Evolutionary conservation across 2,329 filamentous ascomycete genomes (phyloP), one percentile per base, ranked within the genome.

Genomic region (Fusarium bactridioides): DNA sequence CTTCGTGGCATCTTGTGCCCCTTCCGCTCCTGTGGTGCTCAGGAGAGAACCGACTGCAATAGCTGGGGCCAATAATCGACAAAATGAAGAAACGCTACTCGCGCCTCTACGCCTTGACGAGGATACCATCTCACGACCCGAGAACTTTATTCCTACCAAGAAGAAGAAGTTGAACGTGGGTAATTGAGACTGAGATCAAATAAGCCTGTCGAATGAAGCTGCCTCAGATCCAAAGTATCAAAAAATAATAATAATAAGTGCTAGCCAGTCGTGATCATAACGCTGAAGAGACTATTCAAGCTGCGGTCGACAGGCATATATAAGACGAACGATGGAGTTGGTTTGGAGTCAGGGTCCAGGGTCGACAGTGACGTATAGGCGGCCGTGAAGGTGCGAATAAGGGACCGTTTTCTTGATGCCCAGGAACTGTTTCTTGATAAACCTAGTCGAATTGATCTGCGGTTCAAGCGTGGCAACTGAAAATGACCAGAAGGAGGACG

Each of bases 1-100:
- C 51, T 67, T 71, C 33, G 64, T 65, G 44, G 59, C 51, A 44
- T 54, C 38, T 18, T 73, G 61, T 37, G 69, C 55, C 18, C 69
- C 55, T 54, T 70, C 62, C 18, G 77, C 61, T 15, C 56, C 55
- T 6, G 61, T 64, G 23, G 62, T 66, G 10, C 70, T 72, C 33
- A 78, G 50, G 21, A 76, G 47, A 12, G 70, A 68, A 33, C 74
- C 72, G 55, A 73, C 60, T n/a, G 72, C 62, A 47, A 80, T 54
- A 33, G 64, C 50, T 43, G 74, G 55, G 45, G 76, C 27, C 27
- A 78, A 61, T 27, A 77, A 45, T 45, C 69, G 72, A 64, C 65
- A 73, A 55, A 78, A 50, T 18, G 72, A 78, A 55, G 33, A 70
- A 50, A 48, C 57, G 71, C 70, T 64, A 59, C 54, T 64, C 47